These are phyloP conservation scores for Mentha longifolia DNA, from an alignment of 257 asterid species.

Conservation along the genomic window DNA sequence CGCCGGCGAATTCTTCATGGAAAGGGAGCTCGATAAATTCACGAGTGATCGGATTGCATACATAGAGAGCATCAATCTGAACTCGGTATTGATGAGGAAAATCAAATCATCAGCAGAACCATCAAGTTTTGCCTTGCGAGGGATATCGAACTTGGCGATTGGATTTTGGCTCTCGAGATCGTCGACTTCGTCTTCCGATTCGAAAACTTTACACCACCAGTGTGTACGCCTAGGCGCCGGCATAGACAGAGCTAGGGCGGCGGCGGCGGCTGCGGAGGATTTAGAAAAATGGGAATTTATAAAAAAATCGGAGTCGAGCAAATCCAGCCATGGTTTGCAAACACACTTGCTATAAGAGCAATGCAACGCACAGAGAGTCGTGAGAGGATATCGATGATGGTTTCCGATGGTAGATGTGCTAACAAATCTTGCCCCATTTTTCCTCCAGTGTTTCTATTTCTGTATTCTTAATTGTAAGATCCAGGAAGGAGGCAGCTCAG, in stretches of 20 bases:
- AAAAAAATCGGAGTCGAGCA: slow-evolving; percentile 23
- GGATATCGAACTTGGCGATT: slow-evolving; percentile 9
- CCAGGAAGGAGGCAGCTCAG: too few relatives aligned
- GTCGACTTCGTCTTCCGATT: slow-evolving; percentile 26
- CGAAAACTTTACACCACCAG: neutral
- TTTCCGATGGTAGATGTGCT: too few relatives aligned
- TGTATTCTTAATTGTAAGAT: too few relatives aligned
- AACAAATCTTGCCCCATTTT: neutral
- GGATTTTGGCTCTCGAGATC: slow-evolving; percentile 33
- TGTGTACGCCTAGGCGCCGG: neutral
- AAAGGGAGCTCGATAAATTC: slow-evolving; percentile 34
- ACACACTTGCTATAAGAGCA: slow-evolving; percentile 37
- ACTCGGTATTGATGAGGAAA: neutral
- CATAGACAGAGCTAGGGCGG: slow-evolving; percentile 31
- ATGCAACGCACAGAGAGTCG: slow-evolving; percentile 34
- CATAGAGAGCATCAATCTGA: neutral
- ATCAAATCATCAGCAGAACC: slow-evolving; percentile 5
- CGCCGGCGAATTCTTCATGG: too few relatives aligned
- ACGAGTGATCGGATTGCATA: slow-evolving; percentile 44
- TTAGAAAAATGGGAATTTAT: slow-evolving; percentile 26
- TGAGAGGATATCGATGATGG: too few relatives aligned
- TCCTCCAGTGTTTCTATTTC: too few relatives aligned
- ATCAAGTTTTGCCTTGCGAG: neutral
- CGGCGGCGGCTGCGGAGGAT: slow-evolving; percentile 6
- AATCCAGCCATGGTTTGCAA: slow-evolving; percentile 27